These are phyloP conservation scores for Candida anutae DNA, from an alignment of 1,139 yeast genomes.

Conservation along the genomic window DNA sequence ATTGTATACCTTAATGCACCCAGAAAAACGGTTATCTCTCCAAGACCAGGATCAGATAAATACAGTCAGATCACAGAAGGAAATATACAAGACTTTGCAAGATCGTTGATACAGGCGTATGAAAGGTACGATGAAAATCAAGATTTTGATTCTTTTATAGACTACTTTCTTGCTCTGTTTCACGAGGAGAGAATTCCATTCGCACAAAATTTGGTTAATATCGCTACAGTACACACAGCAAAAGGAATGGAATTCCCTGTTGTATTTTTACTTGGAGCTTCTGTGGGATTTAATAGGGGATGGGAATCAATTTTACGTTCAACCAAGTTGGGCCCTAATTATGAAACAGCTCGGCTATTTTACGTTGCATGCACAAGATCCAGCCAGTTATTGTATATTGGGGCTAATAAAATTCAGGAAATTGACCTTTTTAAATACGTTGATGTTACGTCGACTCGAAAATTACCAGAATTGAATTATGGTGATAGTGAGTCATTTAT, in stretches of 20 bases:
- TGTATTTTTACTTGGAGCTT: constrained; percentile 45
- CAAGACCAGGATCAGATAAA: constrained; percentile 1
- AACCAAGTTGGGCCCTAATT: constrained; percentile 2
- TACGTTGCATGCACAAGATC: constrained; percentile 69
- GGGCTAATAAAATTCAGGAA: no score
- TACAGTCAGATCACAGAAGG: constrained; percentile 1
- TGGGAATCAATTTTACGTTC: constrained; percentile 12
- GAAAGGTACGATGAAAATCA: constrained; percentile 9
- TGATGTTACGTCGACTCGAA: no score
- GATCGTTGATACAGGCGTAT: constrained; percentile 17
- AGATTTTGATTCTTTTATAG: constrained; percentile 18
- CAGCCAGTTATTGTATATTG: constrained; percentile 37
- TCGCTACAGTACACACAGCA: constrained; percentile 64
- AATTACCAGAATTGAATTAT: no score
- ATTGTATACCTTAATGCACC: constrained; percentile 16
- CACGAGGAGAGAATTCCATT: constrained; percentile 31
- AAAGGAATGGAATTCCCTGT: constrained; percentile 69
- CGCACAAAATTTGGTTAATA: constrained; percentile 28
- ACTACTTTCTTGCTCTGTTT: constrained; percentile 38
- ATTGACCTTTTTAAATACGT: no score
- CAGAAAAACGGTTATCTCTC: constrained; percentile 1
- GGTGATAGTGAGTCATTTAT: no score
- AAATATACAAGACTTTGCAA: constrained; percentile 19
- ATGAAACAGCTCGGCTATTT: constrained; percentile 27
- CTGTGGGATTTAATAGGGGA: constrained; percentile 7